A percentile compares a stretch with the other conserved stretches of the same genome.
These are phyloP conservation scores for Leishmania lainsoni DNA, from an alignment of 208 protist genomes.

Conservation along the genomic window DNA sequence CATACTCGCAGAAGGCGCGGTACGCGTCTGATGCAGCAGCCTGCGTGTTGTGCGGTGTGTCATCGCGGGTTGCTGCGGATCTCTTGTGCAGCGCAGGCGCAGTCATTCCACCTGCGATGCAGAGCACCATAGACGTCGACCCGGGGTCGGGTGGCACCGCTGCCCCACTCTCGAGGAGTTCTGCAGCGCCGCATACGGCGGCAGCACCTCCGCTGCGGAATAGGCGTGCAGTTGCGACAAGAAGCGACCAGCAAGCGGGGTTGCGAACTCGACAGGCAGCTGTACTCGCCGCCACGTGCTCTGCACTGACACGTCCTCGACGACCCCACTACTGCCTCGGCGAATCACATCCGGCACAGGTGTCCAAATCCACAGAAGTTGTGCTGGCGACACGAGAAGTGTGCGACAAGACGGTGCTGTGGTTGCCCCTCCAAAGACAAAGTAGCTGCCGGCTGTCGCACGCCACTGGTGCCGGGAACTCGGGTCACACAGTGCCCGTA, in stretches of 20 bases:
- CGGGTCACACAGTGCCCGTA: conserved; percentile 52
- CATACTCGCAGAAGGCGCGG: conserved; percentile 11
- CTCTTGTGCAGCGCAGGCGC: background rate
- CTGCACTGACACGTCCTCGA: conserved; percentile 10
- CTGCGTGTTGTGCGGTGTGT: background rate
- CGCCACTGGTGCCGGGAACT: conserved; percentile 43
- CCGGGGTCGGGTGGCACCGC: conserved; percentile 3
- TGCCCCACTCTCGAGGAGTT: background rate
- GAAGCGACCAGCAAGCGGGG: conserved; percentile 38
- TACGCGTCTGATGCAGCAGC: background rate
- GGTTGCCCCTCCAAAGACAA: conserved; percentile 34
- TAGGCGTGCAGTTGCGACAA: conserved; percentile 42
- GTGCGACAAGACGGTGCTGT: conserved; percentile 8
- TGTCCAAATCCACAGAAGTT: conserved; percentile 66
- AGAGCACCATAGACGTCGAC: conserved; percentile 21
- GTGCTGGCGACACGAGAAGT: conserved; percentile 35
- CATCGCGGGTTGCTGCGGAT: background rate
- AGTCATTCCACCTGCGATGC: conserved; percentile 24
- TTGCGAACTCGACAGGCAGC: conserved; percentile 18
- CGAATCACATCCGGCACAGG: background rate
- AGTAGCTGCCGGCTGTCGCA: conserved; percentile 18
- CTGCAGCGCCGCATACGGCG: background rate
- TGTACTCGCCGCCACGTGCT: conserved; percentile 47
- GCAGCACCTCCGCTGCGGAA: conserved; percentile 22
- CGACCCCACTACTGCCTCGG: background rate